Evolutionary conservation across 2,329 filamentous ascomycete species (phyloP), one percentile per base, ranked within the genome.

Genomic region (Aspergillus amoenus): DNA sequence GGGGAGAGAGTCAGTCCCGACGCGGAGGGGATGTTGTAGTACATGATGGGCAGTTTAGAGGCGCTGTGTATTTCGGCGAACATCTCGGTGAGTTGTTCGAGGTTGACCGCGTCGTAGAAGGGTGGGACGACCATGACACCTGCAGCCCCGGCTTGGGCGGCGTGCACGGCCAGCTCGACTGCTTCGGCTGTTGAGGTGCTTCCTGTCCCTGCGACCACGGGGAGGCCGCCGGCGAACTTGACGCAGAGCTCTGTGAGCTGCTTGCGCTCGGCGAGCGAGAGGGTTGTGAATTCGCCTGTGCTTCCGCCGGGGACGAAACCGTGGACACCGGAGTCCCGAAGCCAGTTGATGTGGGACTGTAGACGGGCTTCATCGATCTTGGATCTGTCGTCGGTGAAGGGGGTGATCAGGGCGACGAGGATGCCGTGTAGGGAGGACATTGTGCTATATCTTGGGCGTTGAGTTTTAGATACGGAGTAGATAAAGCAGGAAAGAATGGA

Each of bases 11-110:
- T 76, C 1, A 81, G 51, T 0, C 80, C 79, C 18, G 69, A 76
- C 0, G 79, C 80, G 0, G 76, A 74, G 2, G 80, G 80, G 45
- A 82, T 82, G 58, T 82, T 80, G 68, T 82, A 82, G 68, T 77
- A 82, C 59, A 81, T 70, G 24, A 82, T 79, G 0, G 78, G 77
- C 12, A 82, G 67, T 1, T 30, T 30, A 1, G 27, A 30, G 27
- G 68, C 74, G 7, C 66, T 62, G 55, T 77, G 70, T 24, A 82
- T 74, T 39, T 79, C 79, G 1, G 55, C 55, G 55, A 82, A 66
- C 21, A 76, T 59, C 55, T 76, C 75, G 1, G 69, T 68, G 32
- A 81, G 68, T 44, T 78, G 70, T 17, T 69, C 66, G 18, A 78
- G 60, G 57, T 67, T 76, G 30, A 76, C 69, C 0, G 79, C 71